Evolutionary conservation across 2,329 filamentous ascomycete species (phyloP).

Genomic region (Rugonectria rugulosa): DNA sequence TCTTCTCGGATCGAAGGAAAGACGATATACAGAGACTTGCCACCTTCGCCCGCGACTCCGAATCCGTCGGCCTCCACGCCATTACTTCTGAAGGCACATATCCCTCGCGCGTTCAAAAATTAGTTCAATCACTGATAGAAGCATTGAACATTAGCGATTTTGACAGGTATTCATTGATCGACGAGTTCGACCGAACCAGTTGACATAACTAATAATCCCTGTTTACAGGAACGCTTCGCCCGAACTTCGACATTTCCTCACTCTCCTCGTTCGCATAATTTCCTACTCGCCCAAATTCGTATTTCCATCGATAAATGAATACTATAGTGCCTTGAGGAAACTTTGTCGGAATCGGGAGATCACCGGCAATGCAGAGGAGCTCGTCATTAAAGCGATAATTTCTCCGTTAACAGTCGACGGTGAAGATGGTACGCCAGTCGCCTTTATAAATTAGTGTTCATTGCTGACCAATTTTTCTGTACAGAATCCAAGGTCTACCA

Average conservation of each 20-base stretch:
- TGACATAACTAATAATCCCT: slow-evolving; percentile 20
- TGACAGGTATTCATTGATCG: slow-evolving; percentile 37
- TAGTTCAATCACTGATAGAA: slow-evolving; percentile 48
- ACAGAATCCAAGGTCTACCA: slow-evolving; percentile 25
- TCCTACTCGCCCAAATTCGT: slow-evolving; percentile 32
- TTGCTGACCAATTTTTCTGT: slow-evolving; percentile 16
- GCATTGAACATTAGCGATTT: slow-evolving; percentile 39
- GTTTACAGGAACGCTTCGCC: slow-evolving; percentile 24
- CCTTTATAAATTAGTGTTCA: no score
- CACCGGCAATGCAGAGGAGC: slow-evolving; percentile 25
- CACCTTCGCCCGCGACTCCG: slow-evolving; percentile 54
- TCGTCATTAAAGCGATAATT: slow-evolving; percentile 41
- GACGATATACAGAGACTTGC: slow-evolving; percentile 60
- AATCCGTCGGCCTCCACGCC: slow-evolving; percentile 43
- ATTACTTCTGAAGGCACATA: slow-evolving; percentile 45
- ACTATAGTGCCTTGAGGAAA: slow-evolving; percentile 51
- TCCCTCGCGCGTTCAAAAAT: slow-evolving; percentile 41
- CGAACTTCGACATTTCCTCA: slow-evolving; percentile 44
- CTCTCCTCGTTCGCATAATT: slow-evolving; percentile 44
- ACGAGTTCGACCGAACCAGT: not conserved
- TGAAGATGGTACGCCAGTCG: slow-evolving; percentile 28
- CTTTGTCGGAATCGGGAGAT: slow-evolving; percentile 41
- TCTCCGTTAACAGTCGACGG: slow-evolving; percentile 37
- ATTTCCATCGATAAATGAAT: slow-evolving; percentile 40
- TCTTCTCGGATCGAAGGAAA: slow-evolving; percentile 53